These are phyloP conservation scores for Boletus pseudo-olivaceus DNA, from an alignment of 768 basidiomycete genomes.

Conservation along the genomic window DNA sequence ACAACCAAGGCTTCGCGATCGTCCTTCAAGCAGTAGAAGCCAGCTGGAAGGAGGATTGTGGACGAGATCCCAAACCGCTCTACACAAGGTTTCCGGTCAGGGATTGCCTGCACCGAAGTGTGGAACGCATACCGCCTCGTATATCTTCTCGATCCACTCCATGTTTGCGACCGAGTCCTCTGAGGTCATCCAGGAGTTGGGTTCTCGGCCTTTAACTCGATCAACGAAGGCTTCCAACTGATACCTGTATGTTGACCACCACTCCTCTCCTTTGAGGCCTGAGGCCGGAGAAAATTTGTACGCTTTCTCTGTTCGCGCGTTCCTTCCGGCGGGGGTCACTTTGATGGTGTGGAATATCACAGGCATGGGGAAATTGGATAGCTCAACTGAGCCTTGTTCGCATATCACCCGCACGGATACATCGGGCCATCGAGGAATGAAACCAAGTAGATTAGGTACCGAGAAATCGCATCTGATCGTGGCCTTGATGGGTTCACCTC, in stretches of 20 bases:
- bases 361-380: slow-evolving; percentile 44
- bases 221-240: slow-evolving; percentile 67
- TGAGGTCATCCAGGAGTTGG: slow-evolving; percentile 50
- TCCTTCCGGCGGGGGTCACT: slow-evolving; percentile 34
- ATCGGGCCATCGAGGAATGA: slow-evolving; percentile 40
- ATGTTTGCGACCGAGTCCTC: slow-evolving; percentile 57
- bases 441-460: slow-evolving; percentile 29
- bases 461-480: slow-evolving; percentile 35
- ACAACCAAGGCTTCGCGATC: background rate
- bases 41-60: slow-evolving; percentile 30
- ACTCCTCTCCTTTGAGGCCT: slow-evolving; percentile 43
- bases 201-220: slow-evolving; percentile 47
- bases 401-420: slow-evolving; percentile 37
- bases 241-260: slow-evolving; percentile 55
- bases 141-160: slow-evolving; percentile 56
- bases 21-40: slow-evolving; percentile 2
- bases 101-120: background rate
- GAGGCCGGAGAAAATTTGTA: slow-evolving; percentile 38
- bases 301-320: slow-evolving; percentile 39
- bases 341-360: slow-evolving; percentile 48
- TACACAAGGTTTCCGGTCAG: slow-evolving; percentile 8
- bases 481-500: slow-evolving; percentile 32
- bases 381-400: slow-evolving; percentile 41
- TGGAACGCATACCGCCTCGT: slow-evolving; percentile 40
- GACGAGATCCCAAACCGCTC: slow-evolving; percentile 34